Base-by-base conservation (phyloP, 805 yeast genomes). In the Saccharomyces mikatae region DNA sequence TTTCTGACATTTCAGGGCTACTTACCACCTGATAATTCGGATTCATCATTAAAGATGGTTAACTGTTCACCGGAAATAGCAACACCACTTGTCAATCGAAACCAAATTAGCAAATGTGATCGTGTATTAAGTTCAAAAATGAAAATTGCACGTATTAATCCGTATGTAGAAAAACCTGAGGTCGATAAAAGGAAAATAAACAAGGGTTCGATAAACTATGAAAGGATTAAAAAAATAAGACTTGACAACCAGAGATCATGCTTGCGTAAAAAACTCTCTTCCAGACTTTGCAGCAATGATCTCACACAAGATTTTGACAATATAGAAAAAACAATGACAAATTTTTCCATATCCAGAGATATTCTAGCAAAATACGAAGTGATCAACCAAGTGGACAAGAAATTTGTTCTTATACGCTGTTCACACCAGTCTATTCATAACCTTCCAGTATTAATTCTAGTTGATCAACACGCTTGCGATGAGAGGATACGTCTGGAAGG, bases 381-480 rank as follows among this genome's bases (percentile, higher is more conserved):
- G 0, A 71, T 85, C 5, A 73, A 77, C 3, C 96, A 88, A 64
- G 69, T 87, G 2, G 88, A 82, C 48, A 62, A 68, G 3, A 86
- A 84, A 63, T 87, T 87, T 62, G 80, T 89, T 8, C 69, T 89
- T 4, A 66, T 79, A 1, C 72, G 67, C 26, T 44, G 64, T 0
- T 41, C 54, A 26, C 48, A n/a, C 8, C 29, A 28, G 3, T 6
- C 48, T 9, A 17, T 51, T 0, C 48, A 50, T 1, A n/a, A 62
- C 1, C 32, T 57, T 0, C 56, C 57, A 6, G 48, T 62, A 0
- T 60, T 80, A 14, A 66, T 80, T 22, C 69, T 80, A 0, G 61
- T 86, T 4, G 96, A 89, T 64, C 96, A 89, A 62, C 96, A 89
- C 72, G 96, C 96, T 0, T 81, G 85, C 52, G 95, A 87, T 68